phyloP scores from a whole-genome alignment of 169 alveolate species.

The Besnoitia besnoiti region DNA sequence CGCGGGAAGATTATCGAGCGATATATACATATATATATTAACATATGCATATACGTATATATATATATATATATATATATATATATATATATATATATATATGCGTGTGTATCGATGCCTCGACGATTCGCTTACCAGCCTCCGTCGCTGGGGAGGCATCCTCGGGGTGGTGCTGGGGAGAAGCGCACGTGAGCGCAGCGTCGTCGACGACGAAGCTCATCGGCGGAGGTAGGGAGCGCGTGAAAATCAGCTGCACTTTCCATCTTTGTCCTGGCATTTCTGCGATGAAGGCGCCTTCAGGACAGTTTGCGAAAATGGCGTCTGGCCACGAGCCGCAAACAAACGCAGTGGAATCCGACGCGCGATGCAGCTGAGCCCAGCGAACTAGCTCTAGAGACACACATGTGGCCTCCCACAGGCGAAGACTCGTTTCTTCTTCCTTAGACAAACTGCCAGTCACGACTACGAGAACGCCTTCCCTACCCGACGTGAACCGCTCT shows the following conservation, averaged over 20 bases:
- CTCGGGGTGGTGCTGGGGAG: background rate
- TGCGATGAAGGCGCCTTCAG: background rate
- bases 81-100: background rate
- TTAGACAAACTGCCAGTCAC: too few species aligned
- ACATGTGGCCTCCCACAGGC: too few species aligned
- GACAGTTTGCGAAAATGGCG: background rate
- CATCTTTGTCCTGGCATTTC: background rate
- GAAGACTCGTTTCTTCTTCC: too few species aligned
- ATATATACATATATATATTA: too few species aligned
- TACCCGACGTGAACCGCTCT: too few species aligned
- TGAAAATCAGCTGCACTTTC: slow-evolving; percentile 1
- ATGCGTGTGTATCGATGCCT: background rate
- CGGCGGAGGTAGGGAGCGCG: slow-evolving; percentile 9
- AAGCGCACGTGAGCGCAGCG: background rate
- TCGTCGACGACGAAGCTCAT: slow-evolving; percentile 21
- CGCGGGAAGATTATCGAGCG: too few species aligned
- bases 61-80: background rate
- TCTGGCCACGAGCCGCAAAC: background rate
- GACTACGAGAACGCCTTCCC: too few species aligned
- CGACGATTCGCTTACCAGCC: background rate
- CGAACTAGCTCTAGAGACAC: too few species aligned
- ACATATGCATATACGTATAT: background rate
- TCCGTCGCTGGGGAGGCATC: background rate
- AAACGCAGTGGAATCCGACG: too few species aligned
- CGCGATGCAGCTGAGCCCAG: too few species aligned